Conservation (phyloP, 2,329 filamentous ascomycete genomes). For the Diplodia seriata region DNA sequence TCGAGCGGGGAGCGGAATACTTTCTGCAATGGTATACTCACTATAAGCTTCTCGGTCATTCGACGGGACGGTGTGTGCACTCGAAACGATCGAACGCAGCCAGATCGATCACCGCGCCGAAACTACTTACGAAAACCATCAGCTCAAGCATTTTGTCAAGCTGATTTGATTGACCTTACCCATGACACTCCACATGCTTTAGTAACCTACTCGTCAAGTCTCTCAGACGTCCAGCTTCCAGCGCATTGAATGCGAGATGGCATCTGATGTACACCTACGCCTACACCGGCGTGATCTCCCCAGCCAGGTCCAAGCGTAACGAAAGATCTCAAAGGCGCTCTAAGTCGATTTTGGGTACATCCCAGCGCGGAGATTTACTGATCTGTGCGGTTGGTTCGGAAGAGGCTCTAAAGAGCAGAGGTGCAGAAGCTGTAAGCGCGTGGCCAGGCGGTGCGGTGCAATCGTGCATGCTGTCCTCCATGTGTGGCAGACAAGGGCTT, state of each 20-base stretch:
- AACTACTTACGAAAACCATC: not conserved
- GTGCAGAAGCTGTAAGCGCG: slow-evolving; percentile 42
- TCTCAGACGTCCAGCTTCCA: slow-evolving; percentile 37
- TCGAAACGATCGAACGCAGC: not conserved
- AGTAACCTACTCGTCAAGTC: not conserved
- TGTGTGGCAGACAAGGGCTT: slow-evolving; percentile 3
- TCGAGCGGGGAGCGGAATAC: too few relatives aligned
- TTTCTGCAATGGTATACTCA: too few relatives aligned
- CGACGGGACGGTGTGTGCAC: too few relatives aligned
- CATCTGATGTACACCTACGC: slow-evolving; percentile 44
- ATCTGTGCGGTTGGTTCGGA: slow-evolving; percentile 34
- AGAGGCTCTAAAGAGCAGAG: slow-evolving; percentile 39
- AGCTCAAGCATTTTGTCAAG: not conserved
- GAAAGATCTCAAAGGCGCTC: slow-evolving; percentile 39
- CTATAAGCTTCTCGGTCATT: too few relatives aligned
- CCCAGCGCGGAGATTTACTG: slow-evolving; percentile 34
- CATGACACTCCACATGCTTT: slow-evolving; percentile 4
- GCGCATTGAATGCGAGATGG: slow-evolving; percentile 37
- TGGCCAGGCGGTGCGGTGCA: slow-evolving; percentile 39
- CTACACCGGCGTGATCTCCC: slow-evolving; percentile 48
- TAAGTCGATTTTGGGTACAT: slow-evolving; percentile 35
- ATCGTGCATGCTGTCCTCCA: slow-evolving; percentile 33
- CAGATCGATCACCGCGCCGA: not conserved
- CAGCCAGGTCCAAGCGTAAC: slow-evolving; percentile 36
- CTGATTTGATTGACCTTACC: not conserved